Conservation (phyloP, 2,329 filamentous ascomycete genomes). For the Elsinoe perseae region DNA sequence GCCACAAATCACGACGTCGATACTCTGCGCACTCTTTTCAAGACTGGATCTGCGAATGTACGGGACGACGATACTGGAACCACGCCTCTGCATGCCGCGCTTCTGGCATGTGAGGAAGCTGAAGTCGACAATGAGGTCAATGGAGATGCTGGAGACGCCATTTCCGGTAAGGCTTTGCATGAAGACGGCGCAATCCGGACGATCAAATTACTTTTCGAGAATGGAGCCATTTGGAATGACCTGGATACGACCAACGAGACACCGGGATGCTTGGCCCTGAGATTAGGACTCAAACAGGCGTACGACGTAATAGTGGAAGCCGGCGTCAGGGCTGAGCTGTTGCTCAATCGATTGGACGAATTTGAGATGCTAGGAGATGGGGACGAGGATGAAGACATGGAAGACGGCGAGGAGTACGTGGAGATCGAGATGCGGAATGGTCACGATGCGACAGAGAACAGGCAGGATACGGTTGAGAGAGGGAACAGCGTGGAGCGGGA, state of each 20-base stretch:
- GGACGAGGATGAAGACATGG: conserved; percentile 44
- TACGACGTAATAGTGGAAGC: conserved; percentile 83
- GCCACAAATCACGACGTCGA: conserved; percentile 60
- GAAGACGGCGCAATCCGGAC: conserved; percentile 59
- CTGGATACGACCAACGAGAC: conserved; percentile 81
- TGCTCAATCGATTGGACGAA: conserved; percentile 72
- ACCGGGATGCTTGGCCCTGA: conserved; percentile 73
- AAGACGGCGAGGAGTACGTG: conserved; percentile 30
- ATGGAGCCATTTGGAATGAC: conserved; percentile 97
- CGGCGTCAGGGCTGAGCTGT: conserved; percentile 79
- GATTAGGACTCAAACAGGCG: conserved; percentile 59
- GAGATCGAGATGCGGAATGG: conserved; percentile 33
- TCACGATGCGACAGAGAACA: conserved; percentile 19
- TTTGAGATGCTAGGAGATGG: conserved; percentile 65
- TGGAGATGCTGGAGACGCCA: conserved; percentile 27
- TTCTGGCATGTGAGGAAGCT: conserved; percentile 52
- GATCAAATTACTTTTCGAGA: conserved; percentile 68
- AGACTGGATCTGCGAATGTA: conserved; percentile 55
- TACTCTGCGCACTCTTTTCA: conserved; percentile 61
- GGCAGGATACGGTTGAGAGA: conserved; percentile 18
- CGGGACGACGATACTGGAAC: conserved; percentile 80
- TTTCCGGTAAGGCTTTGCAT: conserved; percentile 28
- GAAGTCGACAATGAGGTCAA: conserved; percentile 26
- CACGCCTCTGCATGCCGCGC: conserved; percentile 82
- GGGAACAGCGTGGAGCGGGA: conserved; percentile 14